Evolutionary conservation across 2,329 filamentous ascomycete species (phyloP).

Genomic region (Emericellopsis cladophorae): DNA sequence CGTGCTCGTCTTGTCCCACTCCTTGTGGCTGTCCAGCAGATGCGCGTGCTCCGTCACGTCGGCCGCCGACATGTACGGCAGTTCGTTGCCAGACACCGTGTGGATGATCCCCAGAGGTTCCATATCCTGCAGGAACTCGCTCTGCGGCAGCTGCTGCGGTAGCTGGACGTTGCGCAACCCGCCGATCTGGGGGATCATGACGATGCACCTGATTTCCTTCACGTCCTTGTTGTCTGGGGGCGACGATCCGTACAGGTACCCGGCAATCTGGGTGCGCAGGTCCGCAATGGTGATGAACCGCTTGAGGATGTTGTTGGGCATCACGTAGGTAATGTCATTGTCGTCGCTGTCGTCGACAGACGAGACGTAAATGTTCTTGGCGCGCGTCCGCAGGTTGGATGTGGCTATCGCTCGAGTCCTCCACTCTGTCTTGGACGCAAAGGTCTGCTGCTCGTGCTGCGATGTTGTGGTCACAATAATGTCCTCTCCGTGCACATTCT

Average conservation of each 20-base stretch:
- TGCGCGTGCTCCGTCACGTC: constrained; percentile 92
- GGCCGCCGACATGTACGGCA: constrained; percentile 88
- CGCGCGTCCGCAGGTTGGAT: constrained; percentile 81
- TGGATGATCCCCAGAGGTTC: constrained; percentile 93
- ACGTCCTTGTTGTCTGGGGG: constrained; percentile 91
- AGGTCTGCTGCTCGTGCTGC: constrained; percentile 93
- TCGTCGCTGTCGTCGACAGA: constrained; percentile 76
- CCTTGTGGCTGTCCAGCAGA: constrained; percentile 66
- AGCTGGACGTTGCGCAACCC: constrained; percentile 86
- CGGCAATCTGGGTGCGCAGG: constrained; percentile 89
- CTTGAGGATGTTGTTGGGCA: constrained; percentile 98
- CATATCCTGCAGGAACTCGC: constrained; percentile 75
- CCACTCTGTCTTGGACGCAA: constrained; percentile 98
- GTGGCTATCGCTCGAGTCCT: constrained; percentile 92
- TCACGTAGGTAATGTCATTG: constrained; percentile 89
- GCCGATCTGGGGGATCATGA: constrained; percentile 94
- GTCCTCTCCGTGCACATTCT: constrained; percentile 93
- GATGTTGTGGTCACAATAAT: constrained; percentile 98
- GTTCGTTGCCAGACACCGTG: constrained; percentile 87
- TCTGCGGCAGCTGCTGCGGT: constrained; percentile 78
- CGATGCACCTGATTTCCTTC: constrained; percentile 93
- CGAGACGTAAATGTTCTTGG: constrained; percentile 98
- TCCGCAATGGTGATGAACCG: constrained; percentile 97
- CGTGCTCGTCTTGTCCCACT: constrained; percentile 66
- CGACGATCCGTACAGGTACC: constrained; percentile 86